These are phyloP conservation scores for Aotearoamyces nothofagi DNA, from an alignment of 2,329 filamentous ascomycete genomes.

Conservation along the genomic window DNA sequence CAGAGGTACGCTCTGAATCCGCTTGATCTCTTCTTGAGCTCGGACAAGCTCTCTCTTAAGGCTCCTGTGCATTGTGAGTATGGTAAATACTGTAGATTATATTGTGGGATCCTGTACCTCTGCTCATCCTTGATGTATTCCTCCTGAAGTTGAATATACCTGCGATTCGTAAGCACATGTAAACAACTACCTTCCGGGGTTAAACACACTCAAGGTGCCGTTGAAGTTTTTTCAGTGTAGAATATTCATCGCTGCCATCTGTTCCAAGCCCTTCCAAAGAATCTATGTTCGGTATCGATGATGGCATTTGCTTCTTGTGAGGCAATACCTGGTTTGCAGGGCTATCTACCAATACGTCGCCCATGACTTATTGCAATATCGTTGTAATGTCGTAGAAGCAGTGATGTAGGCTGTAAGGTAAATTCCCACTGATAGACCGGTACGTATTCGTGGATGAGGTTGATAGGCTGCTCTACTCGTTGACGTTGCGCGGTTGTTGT, in stretches of 20 bases:
- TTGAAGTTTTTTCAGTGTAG: constrained; percentile 89
- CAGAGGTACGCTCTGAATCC: constrained; percentile 93
- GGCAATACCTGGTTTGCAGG: constrained; percentile 57
- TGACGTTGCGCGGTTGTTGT: too few species aligned
- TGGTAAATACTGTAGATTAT: not conserved
- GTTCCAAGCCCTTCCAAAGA: constrained; percentile 70
- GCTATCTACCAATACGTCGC: constrained; percentile 74
- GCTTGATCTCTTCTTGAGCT: constrained; percentile 98
- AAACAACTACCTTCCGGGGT: not conserved
- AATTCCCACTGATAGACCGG: too few species aligned
- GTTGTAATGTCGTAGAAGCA: too few species aligned
- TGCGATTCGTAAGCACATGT: constrained; percentile 22
- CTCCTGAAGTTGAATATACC: constrained; percentile 93
- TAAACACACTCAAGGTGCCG: constrained; percentile 73
- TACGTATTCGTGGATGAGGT: too few species aligned
- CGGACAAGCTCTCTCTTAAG: constrained; percentile 93
- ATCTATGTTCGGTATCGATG: constrained; percentile 79
- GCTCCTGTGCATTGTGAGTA: constrained; percentile 40
- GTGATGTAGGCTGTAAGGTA: too few species aligned
- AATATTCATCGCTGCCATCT: constrained; percentile 85
- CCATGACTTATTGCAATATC: constrained; percentile 40
- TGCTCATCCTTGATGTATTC: constrained; percentile 99
- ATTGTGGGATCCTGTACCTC: constrained; percentile 35
- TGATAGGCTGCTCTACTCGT: too few species aligned
- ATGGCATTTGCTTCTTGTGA: constrained; percentile 67